phyloP scores from a whole-genome alignment of 306 rosid species.

The Prunus fruticosa region DNA sequence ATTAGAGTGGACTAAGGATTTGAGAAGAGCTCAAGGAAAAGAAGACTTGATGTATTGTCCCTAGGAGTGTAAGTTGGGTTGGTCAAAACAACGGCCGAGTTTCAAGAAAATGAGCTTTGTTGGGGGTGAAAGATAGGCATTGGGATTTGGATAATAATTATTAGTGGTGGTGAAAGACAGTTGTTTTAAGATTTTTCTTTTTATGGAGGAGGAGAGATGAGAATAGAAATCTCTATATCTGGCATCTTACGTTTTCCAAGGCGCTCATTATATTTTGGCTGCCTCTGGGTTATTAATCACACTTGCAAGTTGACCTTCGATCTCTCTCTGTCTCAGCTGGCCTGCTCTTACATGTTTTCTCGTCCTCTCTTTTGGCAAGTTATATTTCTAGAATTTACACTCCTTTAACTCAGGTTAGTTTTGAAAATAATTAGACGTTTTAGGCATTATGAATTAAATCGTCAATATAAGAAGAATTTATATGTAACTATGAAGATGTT shows the following conservation, averaged over 20 bases:
- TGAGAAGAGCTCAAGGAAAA: not conserved
- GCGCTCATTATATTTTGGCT: slow-evolving; percentile 27
- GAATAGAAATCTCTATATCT: slow-evolving; percentile 36
- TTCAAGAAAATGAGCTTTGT: slow-evolving; percentile 2
- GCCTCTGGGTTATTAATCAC: slow-evolving; percentile 6
- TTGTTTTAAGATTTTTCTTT: slow-evolving; percentile 24
- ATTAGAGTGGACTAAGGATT: not conserved
- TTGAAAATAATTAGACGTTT: too few relatives aligned
- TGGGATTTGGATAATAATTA: slow-evolving; percentile 59
- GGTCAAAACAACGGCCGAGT: slow-evolving; percentile 40
- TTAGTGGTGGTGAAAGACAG: slow-evolving; percentile 23
- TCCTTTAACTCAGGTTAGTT: too few relatives aligned
- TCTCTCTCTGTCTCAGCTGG: not conserved
- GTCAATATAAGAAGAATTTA: too few relatives aligned
- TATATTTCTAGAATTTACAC: too few relatives aligned
- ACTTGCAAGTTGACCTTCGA: not conserved
- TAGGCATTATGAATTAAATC: too few relatives aligned
- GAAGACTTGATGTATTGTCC: not conserved
- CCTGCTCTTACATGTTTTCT: not conserved
- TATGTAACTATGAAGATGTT: too few relatives aligned
- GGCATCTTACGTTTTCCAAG: slow-evolving; percentile 49
- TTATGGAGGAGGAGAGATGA: not conserved
- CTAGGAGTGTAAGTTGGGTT: not conserved
- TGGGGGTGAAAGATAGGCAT: slow-evolving; percentile 44
- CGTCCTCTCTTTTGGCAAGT: not conserved